These are phyloP conservation scores for Chalara sp. DNA, from an alignment of 2,329 filamentous ascomycete species.

Conservation along the genomic window DNA sequence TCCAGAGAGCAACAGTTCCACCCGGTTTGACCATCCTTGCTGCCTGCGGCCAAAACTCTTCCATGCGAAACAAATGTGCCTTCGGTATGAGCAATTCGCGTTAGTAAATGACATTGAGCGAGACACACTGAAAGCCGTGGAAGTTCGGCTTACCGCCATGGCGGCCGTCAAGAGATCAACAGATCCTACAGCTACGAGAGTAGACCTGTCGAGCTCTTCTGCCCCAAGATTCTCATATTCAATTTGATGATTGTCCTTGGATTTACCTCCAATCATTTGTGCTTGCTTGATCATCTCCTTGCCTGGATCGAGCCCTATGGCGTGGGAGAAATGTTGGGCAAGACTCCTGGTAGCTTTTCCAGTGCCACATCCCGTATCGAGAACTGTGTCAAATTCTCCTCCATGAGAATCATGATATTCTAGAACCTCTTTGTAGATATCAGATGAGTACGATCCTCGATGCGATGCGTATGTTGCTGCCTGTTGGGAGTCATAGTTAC, in stretches of 20 bases:
- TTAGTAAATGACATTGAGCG: too few relatives aligned
- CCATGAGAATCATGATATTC: constrained; percentile 17
- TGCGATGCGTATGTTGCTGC: constrained; percentile 20
- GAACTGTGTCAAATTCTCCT: constrained; percentile 15
- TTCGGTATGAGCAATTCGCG: too few relatives aligned
- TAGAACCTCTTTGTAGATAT: constrained; percentile 17
- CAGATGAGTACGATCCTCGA: constrained; percentile 14
- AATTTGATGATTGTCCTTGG: constrained; percentile 14
- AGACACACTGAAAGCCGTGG: too few relatives aligned
- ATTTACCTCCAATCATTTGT: constrained; percentile 15
- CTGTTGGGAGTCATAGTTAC: constrained; percentile 18
- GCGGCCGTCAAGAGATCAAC: constrained; percentile 24
- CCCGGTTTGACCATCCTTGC: constrained; percentile 38
- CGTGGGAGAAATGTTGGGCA: constrained; percentile 18
- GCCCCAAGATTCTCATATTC: constrained; percentile 16
- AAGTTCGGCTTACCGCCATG: constrained; percentile 4
- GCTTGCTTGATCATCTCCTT: constrained; percentile 23
- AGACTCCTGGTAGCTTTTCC: constrained; percentile 24
- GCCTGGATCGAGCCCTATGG: constrained; percentile 23
- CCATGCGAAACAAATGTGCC: constrained; percentile 38
- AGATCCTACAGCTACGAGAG: constrained; percentile 7
- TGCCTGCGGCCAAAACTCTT: constrained; percentile 36
- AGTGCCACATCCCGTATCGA: constrained; percentile 27
- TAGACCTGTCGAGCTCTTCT: constrained; percentile 15
- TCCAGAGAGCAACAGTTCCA: constrained; percentile 42